phyloP scores from a whole-genome alignment of 768 basidiomycete genomes.

The Rhodotorula graminis region DNA sequence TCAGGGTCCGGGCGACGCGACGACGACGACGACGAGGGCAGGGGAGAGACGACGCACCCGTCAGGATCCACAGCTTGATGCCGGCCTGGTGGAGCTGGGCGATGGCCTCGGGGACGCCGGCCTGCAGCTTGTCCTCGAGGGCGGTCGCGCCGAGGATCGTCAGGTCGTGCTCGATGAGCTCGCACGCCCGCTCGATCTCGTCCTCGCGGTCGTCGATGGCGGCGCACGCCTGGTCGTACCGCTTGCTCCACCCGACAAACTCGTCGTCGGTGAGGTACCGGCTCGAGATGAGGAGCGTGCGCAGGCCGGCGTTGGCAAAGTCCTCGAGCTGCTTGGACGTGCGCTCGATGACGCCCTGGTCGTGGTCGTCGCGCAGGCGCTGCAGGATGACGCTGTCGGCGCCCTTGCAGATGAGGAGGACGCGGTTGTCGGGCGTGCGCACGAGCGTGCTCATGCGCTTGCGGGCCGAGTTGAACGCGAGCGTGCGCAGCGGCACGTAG shows the following conservation, averaged over 20 bases:
- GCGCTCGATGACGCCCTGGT: constrained; percentile 64
- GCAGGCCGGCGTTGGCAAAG: constrained; percentile 85
- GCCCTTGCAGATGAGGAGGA: constrained; percentile 91
- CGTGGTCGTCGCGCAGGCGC: constrained; percentile 71
- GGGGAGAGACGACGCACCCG: constrained; percentile 54
- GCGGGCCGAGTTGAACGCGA: constrained; percentile 90
- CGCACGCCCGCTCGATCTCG: constrained; percentile 82
- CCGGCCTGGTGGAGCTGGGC: constrained; percentile 84
- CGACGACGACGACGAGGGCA: constrained; percentile 9
- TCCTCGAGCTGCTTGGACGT: constrained; percentile 83
- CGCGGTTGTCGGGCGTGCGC: constrained; percentile 72
- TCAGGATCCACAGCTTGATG: constrained; percentile 97
- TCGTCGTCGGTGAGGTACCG: constrained; percentile 74
- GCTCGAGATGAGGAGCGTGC: constrained; percentile 86
- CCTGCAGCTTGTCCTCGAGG: constrained; percentile 93
- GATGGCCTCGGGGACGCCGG: constrained; percentile 94
- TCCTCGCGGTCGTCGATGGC: constrained; percentile 77
- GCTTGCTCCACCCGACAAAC: constrained; percentile 70
- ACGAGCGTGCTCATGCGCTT: constrained; percentile 94
- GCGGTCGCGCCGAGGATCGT: constrained; percentile 90
- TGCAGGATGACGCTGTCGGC: constrained; percentile 93
- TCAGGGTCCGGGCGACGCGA: too few relatives aligned
- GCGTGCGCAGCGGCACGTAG: constrained; percentile 68
- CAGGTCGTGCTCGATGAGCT: constrained; percentile 73
- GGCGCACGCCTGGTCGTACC: constrained; percentile 75